Base-by-base conservation (phyloP, 2,329 filamentous ascomycete species). In the Scortechinia acanthostroma region DNA sequence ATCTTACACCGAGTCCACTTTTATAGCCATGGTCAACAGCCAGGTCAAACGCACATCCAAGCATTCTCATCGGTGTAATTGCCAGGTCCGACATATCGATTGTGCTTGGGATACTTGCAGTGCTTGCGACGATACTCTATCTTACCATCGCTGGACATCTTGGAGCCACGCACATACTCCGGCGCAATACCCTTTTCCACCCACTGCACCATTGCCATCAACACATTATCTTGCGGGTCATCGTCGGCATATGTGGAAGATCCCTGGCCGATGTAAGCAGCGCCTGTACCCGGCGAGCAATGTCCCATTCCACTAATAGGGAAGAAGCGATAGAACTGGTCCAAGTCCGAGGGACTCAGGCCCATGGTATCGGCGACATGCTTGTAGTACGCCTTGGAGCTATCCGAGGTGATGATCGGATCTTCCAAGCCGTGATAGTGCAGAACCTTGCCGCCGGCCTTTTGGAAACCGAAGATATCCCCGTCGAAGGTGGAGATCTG, bases 351-450 rank as follows among this genome's bases (percentile, higher is more conserved):
- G 17, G 35, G 17, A 19, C 20, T 17, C 10, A 40, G 17, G 25
- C 10, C n/a, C n/a, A n/a, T n/a, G n/a, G n/a, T n/a, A 30, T 30
- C 10, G 6, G 6, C 33, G 1, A 66, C 62, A 4, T 53, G 47
- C 4, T 59, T 44, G 47, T 67, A 68, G 50, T 69, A 69, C 20
- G 61, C 45, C 2, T 49, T 48, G 1, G 60, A 64, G 2, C 64
- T 62, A 5, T 58, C 55, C 1, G 60, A 53, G 19, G 54, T 52
- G 46, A 70, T 68, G n/a, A 66, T 47, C 17, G 59, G 47, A 47
- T 69, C 65, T 2, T 56, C 57, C 4, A 64, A 48, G 1, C 67
- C 68, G 44, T 70, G 66, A 59, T 61, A 70, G 1, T 58, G 62
- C 15, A 71, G 57, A 52, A 71, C 58, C 48, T 70, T 71, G 2